Evolutionary conservation across 257 asterid genomes (phyloP).

Genomic region (Solanum pennellii): DNA sequence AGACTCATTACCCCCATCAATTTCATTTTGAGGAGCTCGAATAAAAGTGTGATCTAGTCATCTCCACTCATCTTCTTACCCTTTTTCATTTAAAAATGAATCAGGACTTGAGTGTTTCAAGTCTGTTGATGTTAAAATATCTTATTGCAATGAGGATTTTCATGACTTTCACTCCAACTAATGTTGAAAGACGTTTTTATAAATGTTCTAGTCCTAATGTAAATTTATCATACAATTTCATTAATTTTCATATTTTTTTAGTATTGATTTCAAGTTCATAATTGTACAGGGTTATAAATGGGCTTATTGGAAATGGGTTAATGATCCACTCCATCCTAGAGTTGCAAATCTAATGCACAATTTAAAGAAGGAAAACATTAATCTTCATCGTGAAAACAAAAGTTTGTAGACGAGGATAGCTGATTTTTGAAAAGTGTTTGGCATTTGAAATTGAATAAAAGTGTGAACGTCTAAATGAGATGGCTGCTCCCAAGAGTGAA

Average conservation of each 20-base stretch:
- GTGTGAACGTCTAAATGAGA: neutral
- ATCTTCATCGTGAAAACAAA: neutral
- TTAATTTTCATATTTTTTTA: no score
- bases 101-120: neutral
- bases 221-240: neutral
- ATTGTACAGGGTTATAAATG: neutral
- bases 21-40: no score
- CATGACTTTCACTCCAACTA: neutral
- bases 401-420: neutral
- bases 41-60: no score
- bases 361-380: neutral
- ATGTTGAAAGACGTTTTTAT: no score
- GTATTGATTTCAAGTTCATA: neutral
- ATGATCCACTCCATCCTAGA: neutral
- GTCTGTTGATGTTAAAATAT: neutral
- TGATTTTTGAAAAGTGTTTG: neutral
- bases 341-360: neutral
- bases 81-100: neutral
- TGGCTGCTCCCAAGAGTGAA: no score
- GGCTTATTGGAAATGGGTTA: neutral
- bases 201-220: neutral
- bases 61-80: no score
- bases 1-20: no score
- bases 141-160: neutral
- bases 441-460: neutral